Percentiles rank a stretch among this genome's conserved stretches.
phyloP scores from a whole-genome alignment of 305 asterid species.

The Fraxinus xanthoxyloides region DNA sequence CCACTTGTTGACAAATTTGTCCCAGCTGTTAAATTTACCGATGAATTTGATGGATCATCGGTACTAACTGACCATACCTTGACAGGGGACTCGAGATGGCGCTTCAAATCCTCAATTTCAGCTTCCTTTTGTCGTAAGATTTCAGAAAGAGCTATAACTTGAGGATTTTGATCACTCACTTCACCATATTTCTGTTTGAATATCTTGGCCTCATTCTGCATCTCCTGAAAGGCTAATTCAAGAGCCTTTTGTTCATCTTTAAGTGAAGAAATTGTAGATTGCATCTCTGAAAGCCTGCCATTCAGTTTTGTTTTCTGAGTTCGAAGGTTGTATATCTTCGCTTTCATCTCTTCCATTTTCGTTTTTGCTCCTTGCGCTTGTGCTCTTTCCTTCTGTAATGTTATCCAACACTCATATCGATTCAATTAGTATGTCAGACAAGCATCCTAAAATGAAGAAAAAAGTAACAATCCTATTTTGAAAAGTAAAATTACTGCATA shows the following conservation, averaged over 20 bases:
- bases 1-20: conserved; percentile 1
- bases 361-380: conserved; percentile 34
- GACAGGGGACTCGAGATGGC: conserved; percentile 26
- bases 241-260: conserved; percentile 50
- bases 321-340: conserved; percentile 39
- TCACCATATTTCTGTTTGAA: conserved; percentile 26
- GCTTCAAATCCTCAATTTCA: conserved; percentile 40
- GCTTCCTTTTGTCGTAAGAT: conserved; percentile 32
- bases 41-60: conserved; percentile 33
- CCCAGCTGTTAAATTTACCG: conserved; percentile 20
- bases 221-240: conserved; percentile 44
- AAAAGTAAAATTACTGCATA: background rate
- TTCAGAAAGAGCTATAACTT: conserved; percentile 31
- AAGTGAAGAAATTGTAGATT: conserved; percentile 58
- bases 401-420: background rate
- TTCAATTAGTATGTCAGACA: background rate
- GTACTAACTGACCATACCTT: conserved; percentile 32
- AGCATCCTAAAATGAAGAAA: background rate
- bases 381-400: conserved; percentile 31
- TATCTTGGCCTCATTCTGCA: conserved; percentile 48
- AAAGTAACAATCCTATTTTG: background rate
- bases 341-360: conserved; percentile 58
- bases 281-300: conserved; percentile 45
- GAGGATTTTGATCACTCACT: conserved; percentile 26
- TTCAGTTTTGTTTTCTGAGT: conserved; percentile 49